Evolutionary conservation across 805 yeast species (phyloP), one percentile per base, ranked within the genome.

Genomic region (Lipomyces mesembrius): DNA sequence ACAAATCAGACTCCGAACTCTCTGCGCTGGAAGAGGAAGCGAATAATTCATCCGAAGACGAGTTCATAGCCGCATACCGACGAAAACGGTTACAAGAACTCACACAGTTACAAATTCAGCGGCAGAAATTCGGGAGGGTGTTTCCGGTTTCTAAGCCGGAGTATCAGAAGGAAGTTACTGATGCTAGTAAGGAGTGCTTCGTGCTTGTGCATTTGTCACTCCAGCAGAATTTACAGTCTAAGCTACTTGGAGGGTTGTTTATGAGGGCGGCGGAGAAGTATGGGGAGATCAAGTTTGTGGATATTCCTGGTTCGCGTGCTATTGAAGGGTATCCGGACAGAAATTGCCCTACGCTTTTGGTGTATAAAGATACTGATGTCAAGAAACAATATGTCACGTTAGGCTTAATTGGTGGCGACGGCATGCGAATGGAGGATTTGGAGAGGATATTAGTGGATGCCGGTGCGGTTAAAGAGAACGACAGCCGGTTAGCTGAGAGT

Each of bases 11-110:
- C 60, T 67, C 68, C 7, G 71, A 67, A 12, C 74, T 94, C 32
- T 91, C 89, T 49, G 98, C 92, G 75, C 81, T 95, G 59, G 97
- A 90, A 63, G 97, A 84, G 55, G 98, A 94, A 76, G 97, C 89
- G 72, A 96, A 92, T 54, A 98, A 94, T 74, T 96, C 91, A 72
- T 98, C 92, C 72, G 98, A 91, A 63, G 82, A 79, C 67, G 83
- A 76, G 37, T 94, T 94, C 73, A 79, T 95, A 67, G 87, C 90
- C 67, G 80, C 81, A 69, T 95, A 95, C 77, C 88, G 92, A 71
- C 84, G 83, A 69, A 89, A 90, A 75, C 83, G 98, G 70, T 79
- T 94, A 76, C 84, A 82, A n/a, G 96, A 94, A 76, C 78, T 95
- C 69, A 82, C 85, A 71, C 82, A 84, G 71, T 77, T 90, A 73